Conservation (phyloP, 148 eudicot genomes). For the Chenopodium suecicum region DNA sequence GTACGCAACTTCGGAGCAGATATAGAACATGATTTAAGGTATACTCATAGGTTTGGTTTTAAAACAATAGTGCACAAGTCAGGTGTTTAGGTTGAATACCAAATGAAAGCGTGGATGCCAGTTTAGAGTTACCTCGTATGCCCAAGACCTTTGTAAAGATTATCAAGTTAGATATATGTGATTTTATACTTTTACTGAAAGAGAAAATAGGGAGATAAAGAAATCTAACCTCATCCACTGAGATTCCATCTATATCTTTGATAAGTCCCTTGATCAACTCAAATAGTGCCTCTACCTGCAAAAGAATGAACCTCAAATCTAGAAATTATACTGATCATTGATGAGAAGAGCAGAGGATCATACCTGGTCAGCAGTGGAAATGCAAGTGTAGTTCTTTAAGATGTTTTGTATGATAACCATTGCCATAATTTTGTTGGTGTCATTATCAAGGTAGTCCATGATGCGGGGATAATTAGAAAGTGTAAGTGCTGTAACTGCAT, state of each 20-base stretch:
- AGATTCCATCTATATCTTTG: slow-evolving; percentile 60
- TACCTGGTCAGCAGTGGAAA: slow-evolving; percentile 93
- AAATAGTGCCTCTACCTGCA: slow-evolving; percentile 93
- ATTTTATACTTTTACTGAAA: background rate
- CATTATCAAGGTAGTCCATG: slow-evolving; percentile 93
- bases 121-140: background rate
- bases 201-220: background rate
- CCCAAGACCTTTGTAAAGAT: background rate
- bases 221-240: slow-evolving; percentile 66
- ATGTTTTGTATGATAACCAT: slow-evolving; percentile 95
- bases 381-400: slow-evolving; percentile 69
- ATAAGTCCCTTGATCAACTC: slow-evolving; percentile 92
- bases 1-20: too few relatives aligned
- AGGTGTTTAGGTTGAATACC: background rate
- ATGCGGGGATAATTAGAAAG: slow-evolving; percentile 97
- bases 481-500: slow-evolving; percentile 85
- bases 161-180: background rate
- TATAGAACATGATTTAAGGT: too few relatives aligned
- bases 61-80: background rate
- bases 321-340: background rate
- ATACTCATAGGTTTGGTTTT: too few relatives aligned
- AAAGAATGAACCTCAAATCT: slow-evolving; percentile 24
- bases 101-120: background rate
- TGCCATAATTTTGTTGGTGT: slow-evolving; percentile 96
- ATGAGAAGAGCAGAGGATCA: slow-evolving; percentile 5